Base-by-base conservation (phyloP, 2,329 filamentous ascomycete genomes). In the Colletotrichum sp. region DNA sequence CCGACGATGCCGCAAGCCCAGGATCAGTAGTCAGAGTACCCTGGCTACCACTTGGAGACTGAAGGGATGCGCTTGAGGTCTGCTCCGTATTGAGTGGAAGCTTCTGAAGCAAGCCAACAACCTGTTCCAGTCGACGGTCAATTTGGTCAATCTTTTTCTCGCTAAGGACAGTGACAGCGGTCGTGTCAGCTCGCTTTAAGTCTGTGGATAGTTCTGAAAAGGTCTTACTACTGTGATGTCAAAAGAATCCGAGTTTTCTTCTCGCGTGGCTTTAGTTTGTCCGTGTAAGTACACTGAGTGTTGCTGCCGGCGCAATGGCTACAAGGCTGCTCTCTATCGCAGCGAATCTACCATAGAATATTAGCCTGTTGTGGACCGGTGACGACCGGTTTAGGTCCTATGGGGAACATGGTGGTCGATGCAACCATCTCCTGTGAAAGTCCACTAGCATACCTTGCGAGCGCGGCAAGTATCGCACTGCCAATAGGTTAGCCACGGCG, bases 71-170 rank as follows among this genome's bases (percentile, higher is more conserved):
- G 77, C 65, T 79, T 82, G 73, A 85, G 78, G 48, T 84, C 83
- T 36, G 43, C 6, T 21, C 43, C n/a, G 7, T 12, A 13, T 52
- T 52, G 43, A 52, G 43, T 1, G 43, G 43, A 3, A 52, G 43
- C 0, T 2, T 52, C n/a, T 82, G 79, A 28, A 85, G 79, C n/a
- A 85, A 76, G 15, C 79, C 77, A 13, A 83, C 80, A n/a, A 85
- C 81, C 1, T 80, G 80, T 66, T 85, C 82, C 4, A 85, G 80
- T 9, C 83, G 82, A 16, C 80, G 81, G 66, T 85, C 84, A 52
- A 85, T 84, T 8, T 80, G 81, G 66, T 85, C 84, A 32, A 85
- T 85, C 76, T 85, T 85, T 61, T 80, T 79, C 71, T 85, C 84
- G 78, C 84, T 85, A 7, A 1, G 5, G 7, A 4, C 3, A 21